Base-by-base conservation (phyloP, 2,329 filamentous ascomycete genomes). In the Penicillium aurantiogriseum region DNA sequence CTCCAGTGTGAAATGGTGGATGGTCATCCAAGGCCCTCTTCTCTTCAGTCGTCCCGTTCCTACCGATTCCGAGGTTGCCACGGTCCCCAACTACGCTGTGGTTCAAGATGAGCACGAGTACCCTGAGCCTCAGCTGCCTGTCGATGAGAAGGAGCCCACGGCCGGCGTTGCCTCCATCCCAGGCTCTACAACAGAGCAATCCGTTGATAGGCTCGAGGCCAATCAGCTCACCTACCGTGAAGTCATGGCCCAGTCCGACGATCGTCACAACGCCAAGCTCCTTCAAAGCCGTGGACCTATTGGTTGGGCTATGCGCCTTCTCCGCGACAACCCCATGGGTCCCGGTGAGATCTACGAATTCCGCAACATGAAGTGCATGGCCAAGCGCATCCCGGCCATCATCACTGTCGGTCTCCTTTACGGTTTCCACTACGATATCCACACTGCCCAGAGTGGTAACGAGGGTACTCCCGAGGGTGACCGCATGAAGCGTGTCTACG, bases 221-320 rank as follows among this genome's bases (percentile, higher is more conserved):
- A 73, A 72, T 39, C 81, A 85, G 58, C 69, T 77, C 39, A 80
- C 75, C 43, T 90, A 91, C 80, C 81, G 88, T 73, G 79, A 87
- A 61, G 79, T 89, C 53, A 70, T 87, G 54, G 80, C 77, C 5
- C 74, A 85, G 56, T 84, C 81, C 8, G 78, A 86, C 57, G 80
- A 79, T 21, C 80, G 77, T 45, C 81, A 88, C 66, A 84, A 88
- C 70, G 83, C 83, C 23, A 84, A 84, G 66, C 85, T 93, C 53
- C 76, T 83, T 56, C 78, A 83, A 73, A 81, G 80, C 57, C 77
- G 77, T 2, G 88, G 89, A 27, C 88, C 88, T 50, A 80, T 93
- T n/a, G 90, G 86, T 67, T 92, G 90, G 90, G 90, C 88, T 38
- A 90, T 93, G 87, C 88, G 90, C 65, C 84, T 81, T 50, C 85